Evolutionary conservation across 768 basidiomycete species (phyloP).

Genomic region (Amanita inopinata): DNA sequence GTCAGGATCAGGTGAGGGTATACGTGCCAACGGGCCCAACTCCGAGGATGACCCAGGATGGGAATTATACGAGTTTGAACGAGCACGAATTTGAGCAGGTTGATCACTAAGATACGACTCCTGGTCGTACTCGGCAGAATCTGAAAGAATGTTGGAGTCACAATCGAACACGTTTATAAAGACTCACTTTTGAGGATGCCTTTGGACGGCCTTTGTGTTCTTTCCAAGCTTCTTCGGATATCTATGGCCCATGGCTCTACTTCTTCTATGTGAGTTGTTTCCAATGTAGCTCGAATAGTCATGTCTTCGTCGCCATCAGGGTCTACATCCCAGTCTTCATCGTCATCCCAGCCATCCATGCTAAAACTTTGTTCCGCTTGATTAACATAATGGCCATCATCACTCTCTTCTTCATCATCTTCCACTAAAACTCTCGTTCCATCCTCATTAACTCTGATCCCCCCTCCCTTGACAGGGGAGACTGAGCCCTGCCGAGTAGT

Average conservation of each 20-base stretch:
- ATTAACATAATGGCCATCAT: constrained; percentile 40
- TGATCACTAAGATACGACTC: constrained; percentile 40
- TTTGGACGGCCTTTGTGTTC: constrained; percentile 52
- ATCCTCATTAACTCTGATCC: constrained; percentile 48
- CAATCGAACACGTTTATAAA: constrained; percentile 2
- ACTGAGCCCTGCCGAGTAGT: constrained; percentile 42
- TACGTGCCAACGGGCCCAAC: constrained; percentile 69
- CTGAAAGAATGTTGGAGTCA: constrained; percentile 24
- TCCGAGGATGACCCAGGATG: constrained; percentile 40
- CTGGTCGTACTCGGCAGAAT: constrained; percentile 63
- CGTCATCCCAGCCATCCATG: constrained; percentile 66
- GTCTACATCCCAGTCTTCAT: constrained; percentile 65
- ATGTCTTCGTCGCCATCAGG: constrained; percentile 62
- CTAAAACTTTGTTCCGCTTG: constrained; percentile 32
- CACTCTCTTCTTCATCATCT: constrained; percentile 59
- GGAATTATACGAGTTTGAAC: constrained; percentile 77
- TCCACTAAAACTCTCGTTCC: constrained; percentile 57
- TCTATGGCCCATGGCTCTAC: constrained; percentile 73
- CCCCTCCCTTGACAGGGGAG: constrained; percentile 32
- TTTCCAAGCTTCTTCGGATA: constrained; percentile 64
- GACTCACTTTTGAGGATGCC: constrained; percentile 86
- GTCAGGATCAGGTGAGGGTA: constrained; percentile 78
- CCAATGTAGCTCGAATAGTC: constrained; percentile 58
- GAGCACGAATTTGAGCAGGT: constrained; percentile 39
- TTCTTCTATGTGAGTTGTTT: constrained; percentile 39